phyloP scores from a whole-genome alignment of 1,139 yeast species.

The Eremothecium coryli region DNA sequence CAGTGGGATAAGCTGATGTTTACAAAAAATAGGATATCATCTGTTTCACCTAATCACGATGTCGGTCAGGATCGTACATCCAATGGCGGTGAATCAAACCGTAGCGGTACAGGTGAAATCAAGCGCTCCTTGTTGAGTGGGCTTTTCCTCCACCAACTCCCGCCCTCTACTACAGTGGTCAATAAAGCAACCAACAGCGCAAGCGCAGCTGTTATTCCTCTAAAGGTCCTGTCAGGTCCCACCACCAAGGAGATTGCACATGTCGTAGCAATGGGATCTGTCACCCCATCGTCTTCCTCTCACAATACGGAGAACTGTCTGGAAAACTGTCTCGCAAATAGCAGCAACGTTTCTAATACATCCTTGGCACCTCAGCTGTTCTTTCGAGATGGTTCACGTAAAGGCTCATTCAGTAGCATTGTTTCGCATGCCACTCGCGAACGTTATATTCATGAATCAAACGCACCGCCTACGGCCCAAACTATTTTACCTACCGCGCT shows the following conservation, averaged over 20 bases:
- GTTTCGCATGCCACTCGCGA: constrained; percentile 31
- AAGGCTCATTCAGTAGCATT: constrained; percentile 32
- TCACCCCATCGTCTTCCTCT: constrained; percentile 20
- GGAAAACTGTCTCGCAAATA: constrained; percentile 2
- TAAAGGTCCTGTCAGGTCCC: neutral
- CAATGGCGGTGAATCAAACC: constrained; percentile 30
- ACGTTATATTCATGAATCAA: constrained; percentile 35
- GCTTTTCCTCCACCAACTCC: constrained; percentile 1
- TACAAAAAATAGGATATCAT: constrained; percentile 13
- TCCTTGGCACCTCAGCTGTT: constrained; percentile 1
- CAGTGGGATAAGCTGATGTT: constrained; percentile 29
- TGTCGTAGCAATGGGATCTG: constrained; percentile 24
- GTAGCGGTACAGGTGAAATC: neutral
- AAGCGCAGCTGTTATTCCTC: constrained; percentile 8
- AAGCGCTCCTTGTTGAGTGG: constrained; percentile 6
- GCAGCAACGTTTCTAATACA: neutral
- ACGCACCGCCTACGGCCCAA: constrained; percentile 45
- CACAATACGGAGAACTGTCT: constrained; percentile 3
- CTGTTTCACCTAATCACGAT: constrained; percentile 50
- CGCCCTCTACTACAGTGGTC: neutral
- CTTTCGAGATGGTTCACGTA: constrained; percentile 14
- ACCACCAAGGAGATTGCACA: constrained; percentile 23
- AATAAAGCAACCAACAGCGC: constrained; percentile 16
- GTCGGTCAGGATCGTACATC: no score
- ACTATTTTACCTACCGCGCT: constrained; percentile 44